Base-by-base conservation (phyloP, 108 stramenopile genomes). In the Asterionellopsis glacialis region DNA sequence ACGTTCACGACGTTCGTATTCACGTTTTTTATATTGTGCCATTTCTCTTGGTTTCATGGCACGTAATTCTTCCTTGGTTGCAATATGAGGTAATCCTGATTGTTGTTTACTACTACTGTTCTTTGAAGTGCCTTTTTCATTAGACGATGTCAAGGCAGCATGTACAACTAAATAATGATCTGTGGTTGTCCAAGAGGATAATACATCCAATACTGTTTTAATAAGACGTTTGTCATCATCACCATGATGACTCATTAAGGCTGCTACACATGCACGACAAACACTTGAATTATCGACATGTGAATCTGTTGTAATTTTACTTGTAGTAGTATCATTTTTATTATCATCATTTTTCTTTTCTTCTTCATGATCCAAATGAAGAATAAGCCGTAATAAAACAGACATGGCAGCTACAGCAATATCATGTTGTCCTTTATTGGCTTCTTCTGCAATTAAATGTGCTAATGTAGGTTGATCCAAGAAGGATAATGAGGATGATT, bases 111-210 rank as follows among this genome's bases (percentile, higher is more conserved):
- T 33, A 33, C 33, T 33, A 33, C 33, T 33, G 7, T 33, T 33
- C n/a, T n/a, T n/a, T n/a, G n/a, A n/a, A n/a, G n/a, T n/a, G n/a
- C n/a, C n/a, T n/a, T n/a, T n/a, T 2, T 33, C 33, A 33, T 33
- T 7, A 7, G 33, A 33, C 33, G 7, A 33, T n/a, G n/a, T n/a
- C 33, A 33, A 33, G 33, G 33, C 33, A 33, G 33, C 33, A 33
- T 33, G 33, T 33, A 84, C 76, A 22, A 83, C 61, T 0, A 68
- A 53, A 7, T 85, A 72, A 16, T 79, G 74, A 72, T 92, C 81
- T 11, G 78, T 74, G 22, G 84, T 76, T n/a, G 78, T 84, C 88
- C 86, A 90, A 21, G 83, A 67, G 5, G 84, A 66, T 15, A 93
- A 38, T 12, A 90, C 68, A 66, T 93, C 88, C n/a, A 88, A 61